Evolutionary conservation across 345 rosid genomes (phyloP).

Genomic region (Aquilaria malaccensis): DNA sequence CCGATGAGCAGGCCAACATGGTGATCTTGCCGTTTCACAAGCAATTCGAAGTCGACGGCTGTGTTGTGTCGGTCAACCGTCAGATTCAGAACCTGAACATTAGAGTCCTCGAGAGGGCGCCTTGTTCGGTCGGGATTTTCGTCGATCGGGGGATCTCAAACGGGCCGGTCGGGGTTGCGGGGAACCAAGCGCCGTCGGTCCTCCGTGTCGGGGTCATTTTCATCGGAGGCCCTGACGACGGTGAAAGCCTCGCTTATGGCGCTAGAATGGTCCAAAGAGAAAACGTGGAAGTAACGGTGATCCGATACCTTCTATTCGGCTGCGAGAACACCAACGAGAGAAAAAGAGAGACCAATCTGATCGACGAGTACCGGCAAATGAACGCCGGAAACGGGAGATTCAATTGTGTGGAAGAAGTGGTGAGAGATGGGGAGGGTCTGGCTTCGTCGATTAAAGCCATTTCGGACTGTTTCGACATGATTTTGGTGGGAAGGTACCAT

Average conservation of each 20-base stretch:
- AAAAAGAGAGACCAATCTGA: constrained; percentile 18
- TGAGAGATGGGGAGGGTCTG: constrained; percentile 23
- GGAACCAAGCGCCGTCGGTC: neutral
- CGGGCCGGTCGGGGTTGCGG: neutral
- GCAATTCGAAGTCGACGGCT: constrained; percentile 29
- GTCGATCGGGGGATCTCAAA: constrained; percentile 23
- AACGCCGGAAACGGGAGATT: constrained; percentile 26
- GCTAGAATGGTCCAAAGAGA: constrained; percentile 25
- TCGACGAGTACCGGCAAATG: constrained; percentile 17
- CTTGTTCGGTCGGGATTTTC: constrained; percentile 40
- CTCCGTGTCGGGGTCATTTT: constrained; percentile 28
- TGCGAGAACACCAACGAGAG: constrained; percentile 29
- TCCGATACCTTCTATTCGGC: constrained; percentile 32
- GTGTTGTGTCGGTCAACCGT: constrained; percentile 9
- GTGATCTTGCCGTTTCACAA: constrained; percentile 39
- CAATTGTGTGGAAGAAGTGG: constrained; percentile 24
- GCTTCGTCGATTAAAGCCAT: constrained; percentile 9
- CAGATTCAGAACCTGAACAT: constrained; percentile 21
- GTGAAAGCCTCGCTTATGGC: constrained; percentile 30
- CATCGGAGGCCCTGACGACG: constrained; percentile 38
- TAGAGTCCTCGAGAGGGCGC: constrained; percentile 32
- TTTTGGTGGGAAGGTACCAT: constrained; percentile 34
- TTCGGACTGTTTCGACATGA: constrained; percentile 18
- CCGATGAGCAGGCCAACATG: constrained; percentile 19
- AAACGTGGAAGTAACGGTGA: constrained; percentile 22